Evolutionary conservation across 371 early-diverging fungal species (phyloP), one percentile per base, ranked within the genome.

Genomic region (Funneliformis caledonium): DNA sequence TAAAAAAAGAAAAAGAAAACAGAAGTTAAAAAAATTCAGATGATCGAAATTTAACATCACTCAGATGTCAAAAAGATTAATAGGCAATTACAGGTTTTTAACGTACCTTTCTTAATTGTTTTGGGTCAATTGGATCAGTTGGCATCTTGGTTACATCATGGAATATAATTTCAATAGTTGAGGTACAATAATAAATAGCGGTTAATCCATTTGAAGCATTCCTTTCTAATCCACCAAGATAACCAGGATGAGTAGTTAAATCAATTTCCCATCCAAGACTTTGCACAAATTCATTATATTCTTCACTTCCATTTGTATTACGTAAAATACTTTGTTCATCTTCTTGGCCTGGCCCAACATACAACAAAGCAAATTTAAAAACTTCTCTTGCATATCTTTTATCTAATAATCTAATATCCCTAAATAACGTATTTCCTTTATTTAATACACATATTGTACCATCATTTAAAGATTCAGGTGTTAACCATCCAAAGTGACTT

Each of bases 121-220:
- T 93, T 8, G 89, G 85, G 82, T 98, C 99, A 47, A 84, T 84
- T 0, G 87, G 84, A 78, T 96, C 95, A 0, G 89, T 95, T 0
- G 97, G 97, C 94, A 98, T 95, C 19, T 91, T 89, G 0, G 96
- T 93, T 0, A 91, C 94, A 82, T 98, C 97, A 82, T 98, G 99
- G 85, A 95, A 97, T 7, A 96, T 91, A 83, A 98, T 89, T 85
- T 98, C 99, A 1, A 93, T 62, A 0, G 91, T 93, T 0, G 95
- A 91, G 3, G 91, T 92, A 80, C 95, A 92, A 81, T 91, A 97
- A 82, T 98, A 98, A 7, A 91, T 91, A 1, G 97, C 93, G 0
- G 85, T 87, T 10, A 83, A 85, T 0, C 97, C 98, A 80, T 93
- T 96, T 2, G 95, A 92, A 16, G 90, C 86, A 79, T 92, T 95